Base-by-base conservation (phyloP, 2,329 filamentous ascomycete species). In the Pseudofabraea citricarpa region DNA sequence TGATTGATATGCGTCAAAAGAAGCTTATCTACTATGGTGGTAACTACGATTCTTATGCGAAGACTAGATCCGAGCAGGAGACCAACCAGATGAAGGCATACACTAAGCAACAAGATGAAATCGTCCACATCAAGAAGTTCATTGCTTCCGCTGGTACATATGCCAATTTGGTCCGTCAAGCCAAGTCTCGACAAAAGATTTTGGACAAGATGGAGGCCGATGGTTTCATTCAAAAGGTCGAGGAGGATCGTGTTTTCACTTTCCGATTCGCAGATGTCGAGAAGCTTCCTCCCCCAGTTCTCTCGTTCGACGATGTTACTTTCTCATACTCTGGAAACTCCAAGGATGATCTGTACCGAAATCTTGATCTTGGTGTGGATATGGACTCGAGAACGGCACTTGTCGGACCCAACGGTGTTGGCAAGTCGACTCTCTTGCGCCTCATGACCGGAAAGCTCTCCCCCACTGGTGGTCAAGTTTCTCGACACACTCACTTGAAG, bases 131-230 rank as follows among this genome's bases (percentile, higher is more conserved):
- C 79, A 97, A 98, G 79, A 96, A 97, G 74, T 98, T 98, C 78
- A 98, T 98, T 67, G 93, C 94, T 63, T 96, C 91, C 50, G 93
- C 93, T 45, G 93, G 94, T 90, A 98, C 93, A 49, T 98, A 98
- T 64, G 93, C 94, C 80, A 98, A 98, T 76, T 79, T 98, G 75
- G 93, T 98, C 64, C 81, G 88, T 68, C 93, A 98, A 73, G 94
- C 94, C 70, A 98, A 98, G 79, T 97, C 93, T 33, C 84, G 93
- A 54, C 93, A 98, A 72, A 98, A 98, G 88, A 97, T 97, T 69
- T 79, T 97, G 56, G 93, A 98, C 80, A 98, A 98, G 84, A 98
- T 98, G 93, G 91, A 97, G 78, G 93, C 94, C 58, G 93, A 98
- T 61, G 93, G 93, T 56, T 93, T 97, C 70, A 97, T 98, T 64